Conservation (phyloP, 352 stramenopile genomes). For the Phytophthora cactorum region DNA sequence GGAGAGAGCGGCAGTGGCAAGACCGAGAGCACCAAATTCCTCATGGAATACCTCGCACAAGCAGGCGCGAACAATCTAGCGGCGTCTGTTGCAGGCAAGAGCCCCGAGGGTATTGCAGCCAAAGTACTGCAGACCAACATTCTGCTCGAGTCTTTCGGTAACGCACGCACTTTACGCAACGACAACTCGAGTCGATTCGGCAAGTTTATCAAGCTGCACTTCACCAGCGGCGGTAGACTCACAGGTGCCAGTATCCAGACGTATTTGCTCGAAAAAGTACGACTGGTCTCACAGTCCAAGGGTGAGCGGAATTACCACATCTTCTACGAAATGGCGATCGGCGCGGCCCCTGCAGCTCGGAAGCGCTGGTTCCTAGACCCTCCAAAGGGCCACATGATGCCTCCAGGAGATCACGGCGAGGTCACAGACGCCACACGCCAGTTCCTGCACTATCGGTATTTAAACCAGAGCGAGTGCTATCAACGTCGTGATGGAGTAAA, state of each 20-base stretch:
- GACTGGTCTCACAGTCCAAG: slow-evolving; percentile 82
- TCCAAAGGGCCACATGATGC: slow-evolving; percentile 41
- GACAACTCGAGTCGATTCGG: slow-evolving; percentile 93
- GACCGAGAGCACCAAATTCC: slow-evolving; percentile 91
- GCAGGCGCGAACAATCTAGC: slow-evolving; percentile 76
- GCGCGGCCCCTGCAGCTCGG: slow-evolving; percentile 56
- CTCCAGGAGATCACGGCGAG: slow-evolving; percentile 51
- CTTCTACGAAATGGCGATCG: slow-evolving; percentile 85
- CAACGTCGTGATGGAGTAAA: slow-evolving; percentile 75
- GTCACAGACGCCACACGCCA: slow-evolving; percentile 50
- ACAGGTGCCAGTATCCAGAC: slow-evolving; percentile 90
- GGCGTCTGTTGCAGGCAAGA: slow-evolving; percentile 47
- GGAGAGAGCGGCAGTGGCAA: slow-evolving; percentile 89
- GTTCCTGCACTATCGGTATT: slow-evolving; percentile 81
- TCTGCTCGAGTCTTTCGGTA: slow-evolving; percentile 91
- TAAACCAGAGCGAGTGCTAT: slow-evolving; percentile 90
- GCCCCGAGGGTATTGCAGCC: slow-evolving; percentile 69
- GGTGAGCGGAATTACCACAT: slow-evolving; percentile 90
- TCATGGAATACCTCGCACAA: slow-evolving; percentile 89
- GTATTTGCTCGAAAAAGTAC: slow-evolving; percentile 96
- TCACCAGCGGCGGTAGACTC: slow-evolving; percentile 72
- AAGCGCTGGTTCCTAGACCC: slow-evolving; percentile 71
- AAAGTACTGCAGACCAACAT: slow-evolving; percentile 93
- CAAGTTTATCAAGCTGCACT: slow-evolving; percentile 94
- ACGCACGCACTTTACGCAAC: slow-evolving; percentile 88